Evolutionary conservation across 495 filamentous ascomycete species (phyloP).

Genomic region (Tuber magnatum): DNA sequence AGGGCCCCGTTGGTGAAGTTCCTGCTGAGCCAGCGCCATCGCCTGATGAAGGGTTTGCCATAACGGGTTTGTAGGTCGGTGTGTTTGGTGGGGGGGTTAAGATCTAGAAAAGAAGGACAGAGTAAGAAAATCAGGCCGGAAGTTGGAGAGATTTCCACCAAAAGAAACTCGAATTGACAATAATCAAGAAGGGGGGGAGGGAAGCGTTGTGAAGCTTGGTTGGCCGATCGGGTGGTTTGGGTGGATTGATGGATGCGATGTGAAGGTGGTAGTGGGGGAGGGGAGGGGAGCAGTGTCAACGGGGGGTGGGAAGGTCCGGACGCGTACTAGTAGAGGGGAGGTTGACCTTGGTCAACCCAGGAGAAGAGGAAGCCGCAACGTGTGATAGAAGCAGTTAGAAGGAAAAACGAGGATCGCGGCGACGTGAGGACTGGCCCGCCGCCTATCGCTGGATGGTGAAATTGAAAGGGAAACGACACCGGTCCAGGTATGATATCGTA

Average conservation of each 20-base stretch:
- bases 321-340: not conserved
- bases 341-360: not conserved
- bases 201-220: constrained; percentile 6
- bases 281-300: not conserved
- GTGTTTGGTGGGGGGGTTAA: constrained; percentile 8
- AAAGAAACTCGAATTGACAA: not conserved
- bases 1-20: constrained; percentile 13
- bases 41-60: constrained; percentile 28
- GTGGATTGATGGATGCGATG: constrained; percentile 12
- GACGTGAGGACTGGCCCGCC: not conserved
- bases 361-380: constrained; percentile 2
- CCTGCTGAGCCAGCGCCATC: constrained; percentile 22
- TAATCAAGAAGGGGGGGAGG: not conserved
- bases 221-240: constrained; percentile 1
- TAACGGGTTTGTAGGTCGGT: constrained; percentile 12
- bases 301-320: not conserved
- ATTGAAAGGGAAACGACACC: not conserved
- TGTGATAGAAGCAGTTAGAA: not conserved
- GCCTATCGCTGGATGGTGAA: not conserved
- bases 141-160: constrained; percentile 4
- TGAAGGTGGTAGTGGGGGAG: constrained; percentile 5
- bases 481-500: not conserved
- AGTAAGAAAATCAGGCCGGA: constrained; percentile 3
- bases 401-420: not conserved
- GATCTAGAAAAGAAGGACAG: constrained; percentile 3